A percentile compares a stretch with the other conserved stretches of the same genome.
Evolutionary conservation across 1,284 basidiomycete genomes (phyloP).

Genomic region (Cutaneotrichosporon spelunceum): DNA sequence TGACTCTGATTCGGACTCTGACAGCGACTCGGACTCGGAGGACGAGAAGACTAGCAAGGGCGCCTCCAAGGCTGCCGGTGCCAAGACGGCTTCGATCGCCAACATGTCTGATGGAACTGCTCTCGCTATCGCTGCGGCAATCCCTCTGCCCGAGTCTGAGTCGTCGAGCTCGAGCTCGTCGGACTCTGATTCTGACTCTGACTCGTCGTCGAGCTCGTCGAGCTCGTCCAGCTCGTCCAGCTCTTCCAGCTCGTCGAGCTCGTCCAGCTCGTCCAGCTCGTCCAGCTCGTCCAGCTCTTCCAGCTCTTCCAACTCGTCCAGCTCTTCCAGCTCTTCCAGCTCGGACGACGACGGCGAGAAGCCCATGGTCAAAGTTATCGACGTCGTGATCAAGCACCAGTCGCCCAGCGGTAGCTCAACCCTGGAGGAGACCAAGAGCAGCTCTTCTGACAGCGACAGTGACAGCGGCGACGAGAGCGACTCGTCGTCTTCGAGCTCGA

Average conservation of each 20-base stretch:
- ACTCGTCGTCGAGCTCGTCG: background rate
- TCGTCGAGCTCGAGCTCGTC: conserved; percentile 24
- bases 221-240: conserved; percentile 16
- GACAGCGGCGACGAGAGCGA: conserved; percentile 21
- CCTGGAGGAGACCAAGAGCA: conserved; percentile 4
- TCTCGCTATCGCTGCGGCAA: conserved; percentile 13
- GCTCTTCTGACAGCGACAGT: background rate
- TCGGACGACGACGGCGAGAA: conserved; percentile 13
- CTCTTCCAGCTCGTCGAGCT: conserved; percentile 13
- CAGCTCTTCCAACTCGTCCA: conserved; percentile 19
- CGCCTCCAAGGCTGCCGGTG: background rate
- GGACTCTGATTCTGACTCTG: conserved; percentile 8
- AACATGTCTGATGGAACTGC: conserved; percentile 17
- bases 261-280: conserved; percentile 14
- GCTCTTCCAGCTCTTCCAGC: conserved; percentile 16
- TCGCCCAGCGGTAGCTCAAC: conserved; percentile 12
- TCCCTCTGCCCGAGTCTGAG: conserved; percentile 19
- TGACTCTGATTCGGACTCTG: conserved; percentile 10
- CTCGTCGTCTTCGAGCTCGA: conserved; percentile 28
- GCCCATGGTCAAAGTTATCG: background rate
- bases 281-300: conserved; percentile 23
- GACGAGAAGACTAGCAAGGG: conserved; percentile 13
- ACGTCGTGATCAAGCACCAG: background rate
- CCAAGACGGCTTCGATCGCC: background rate
- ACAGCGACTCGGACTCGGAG: conserved; percentile 22